Evolutionary conservation across 257 asterid genomes (phyloP), one percentile per base, ranked within the genome.

Genomic region (Scutellaria minor): DNA sequence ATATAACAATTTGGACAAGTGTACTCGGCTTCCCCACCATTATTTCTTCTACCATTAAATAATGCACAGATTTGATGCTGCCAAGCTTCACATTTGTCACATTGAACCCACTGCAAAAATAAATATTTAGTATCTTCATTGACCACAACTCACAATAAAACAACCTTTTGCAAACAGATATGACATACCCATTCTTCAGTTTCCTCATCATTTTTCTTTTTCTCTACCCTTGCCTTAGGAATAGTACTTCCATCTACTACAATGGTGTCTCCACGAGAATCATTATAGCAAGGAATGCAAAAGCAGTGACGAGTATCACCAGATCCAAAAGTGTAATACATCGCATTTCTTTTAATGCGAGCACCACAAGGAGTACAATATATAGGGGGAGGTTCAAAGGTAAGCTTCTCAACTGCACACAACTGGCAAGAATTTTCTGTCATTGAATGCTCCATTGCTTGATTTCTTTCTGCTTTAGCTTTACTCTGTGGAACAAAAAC

Each of bases 81-180:
- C 99, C 99, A 95, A 75, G 96, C 96, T 83, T 95, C 98, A 80
- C 99, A 95, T 75, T 89, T 95, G 80, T 95, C 99, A 72, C 99
- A 95, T 83, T 95, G 99, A 75, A 95, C 99, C 99, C 99, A 95
- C 99, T 95, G 94, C 80, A 70, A 64, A 74, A 77, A 81, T n/a
- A 75, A 50, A 82, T 27, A 66, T 54, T 75, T 65, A 80, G 67
- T 24, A 73, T 62, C 68, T 48, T 47, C 45, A 56, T 64, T 14
- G 61, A 68, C 60, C 58, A 68, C 64, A 13, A 40, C 64, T 63
- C 52, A 66, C n/a, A 45, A 39, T 31, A 46, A 47, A 53, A 63
- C 27, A 52, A 66, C 39, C 47, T 42, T 37, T 31, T n/a, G 59
- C 59, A 53, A 61, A 77, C 62, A 75, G 22, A 70, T 39, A 58